Conservation (phyloP, 805 yeast genomes). For the Candida glaebosa region DNA sequence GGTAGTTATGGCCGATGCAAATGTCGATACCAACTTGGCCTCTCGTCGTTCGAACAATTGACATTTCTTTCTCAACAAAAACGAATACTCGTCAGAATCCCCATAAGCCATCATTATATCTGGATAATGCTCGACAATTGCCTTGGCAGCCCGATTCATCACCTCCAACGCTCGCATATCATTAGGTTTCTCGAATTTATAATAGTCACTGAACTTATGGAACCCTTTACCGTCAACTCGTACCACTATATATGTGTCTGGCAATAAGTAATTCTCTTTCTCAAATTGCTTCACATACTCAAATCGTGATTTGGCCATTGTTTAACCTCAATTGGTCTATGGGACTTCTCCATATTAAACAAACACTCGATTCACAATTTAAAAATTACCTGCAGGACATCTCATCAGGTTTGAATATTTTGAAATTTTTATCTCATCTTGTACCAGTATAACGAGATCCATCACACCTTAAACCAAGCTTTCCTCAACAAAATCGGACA, state of each 20-base stretch:
- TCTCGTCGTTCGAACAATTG: conserved; percentile 78
- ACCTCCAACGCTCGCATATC: conserved; percentile 71
- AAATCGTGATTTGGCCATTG: conserved; percentile 80
- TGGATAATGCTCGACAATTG: conserved; percentile 58
- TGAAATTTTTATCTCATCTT: conserved; percentile 2
- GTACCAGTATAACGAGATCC: neutral
- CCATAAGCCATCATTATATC: conserved; percentile 86
- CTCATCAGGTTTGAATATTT: neutral
- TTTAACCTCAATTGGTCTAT: neutral
- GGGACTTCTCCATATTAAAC: neutral
- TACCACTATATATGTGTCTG: conserved; percentile 76
- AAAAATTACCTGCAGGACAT: conserved; percentile 1
- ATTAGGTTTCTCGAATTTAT: conserved; percentile 83
- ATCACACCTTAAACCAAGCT: conserved; percentile 2
- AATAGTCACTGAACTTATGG: conserved; percentile 74
- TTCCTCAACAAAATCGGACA: conserved; percentile 1
- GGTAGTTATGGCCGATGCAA: conserved; percentile 79
- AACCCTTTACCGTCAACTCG: conserved; percentile 94
- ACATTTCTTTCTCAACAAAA: conserved; percentile 64
- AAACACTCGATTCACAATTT: neutral
- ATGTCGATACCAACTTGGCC: conserved; percentile 72
- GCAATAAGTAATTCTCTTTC: conserved; percentile 65
- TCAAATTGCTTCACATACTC: conserved; percentile 88
- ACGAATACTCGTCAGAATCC: conserved; percentile 92
- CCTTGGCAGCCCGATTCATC: conserved; percentile 78